Evolutionary conservation across 139 green algal species (phyloP).

Genomic region (Ettlia oleoabundans): DNA sequence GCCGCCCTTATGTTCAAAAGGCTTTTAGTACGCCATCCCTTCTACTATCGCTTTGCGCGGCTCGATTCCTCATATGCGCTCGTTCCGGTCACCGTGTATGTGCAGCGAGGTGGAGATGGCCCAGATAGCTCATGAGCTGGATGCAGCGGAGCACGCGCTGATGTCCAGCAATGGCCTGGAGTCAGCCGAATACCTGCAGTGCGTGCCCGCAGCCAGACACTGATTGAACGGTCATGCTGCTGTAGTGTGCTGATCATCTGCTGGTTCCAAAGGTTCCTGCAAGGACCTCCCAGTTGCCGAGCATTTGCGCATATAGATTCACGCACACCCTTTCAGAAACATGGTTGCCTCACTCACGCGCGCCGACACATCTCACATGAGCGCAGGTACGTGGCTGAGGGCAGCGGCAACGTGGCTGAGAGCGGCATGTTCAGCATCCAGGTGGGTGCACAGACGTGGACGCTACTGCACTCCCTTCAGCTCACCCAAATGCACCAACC

Average conservation of each 20-base stretch:
- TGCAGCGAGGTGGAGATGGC: conserved; percentile 30
- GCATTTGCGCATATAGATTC: not conserved
- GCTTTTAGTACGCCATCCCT: no score
- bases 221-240: not conserved
- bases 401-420: conserved; percentile 76
- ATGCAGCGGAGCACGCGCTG: conserved; percentile 72
- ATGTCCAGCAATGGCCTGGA: conserved; percentile 66
- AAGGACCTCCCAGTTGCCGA: no score
- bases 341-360: not conserved
- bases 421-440: conserved; percentile 88
- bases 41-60: no score
- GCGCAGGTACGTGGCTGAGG: conserved; percentile 56
- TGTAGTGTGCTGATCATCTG: not conserved
- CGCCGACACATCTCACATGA: no score
- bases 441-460: conserved; percentile 22
- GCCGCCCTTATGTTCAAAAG: no score
- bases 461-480: not conserved
- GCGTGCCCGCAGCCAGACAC: not conserved
- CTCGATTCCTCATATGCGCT: no score
- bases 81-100: not conserved
- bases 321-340: not conserved
- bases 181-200: conserved; percentile 49
- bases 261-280: not conserved
- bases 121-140: conserved; percentile 80
- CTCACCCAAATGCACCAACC: not conserved